These are phyloP conservation scores for Saccharomycopsis sp. DNA, from an alignment of 805 yeast genomes.

Conservation along the genomic window DNA sequence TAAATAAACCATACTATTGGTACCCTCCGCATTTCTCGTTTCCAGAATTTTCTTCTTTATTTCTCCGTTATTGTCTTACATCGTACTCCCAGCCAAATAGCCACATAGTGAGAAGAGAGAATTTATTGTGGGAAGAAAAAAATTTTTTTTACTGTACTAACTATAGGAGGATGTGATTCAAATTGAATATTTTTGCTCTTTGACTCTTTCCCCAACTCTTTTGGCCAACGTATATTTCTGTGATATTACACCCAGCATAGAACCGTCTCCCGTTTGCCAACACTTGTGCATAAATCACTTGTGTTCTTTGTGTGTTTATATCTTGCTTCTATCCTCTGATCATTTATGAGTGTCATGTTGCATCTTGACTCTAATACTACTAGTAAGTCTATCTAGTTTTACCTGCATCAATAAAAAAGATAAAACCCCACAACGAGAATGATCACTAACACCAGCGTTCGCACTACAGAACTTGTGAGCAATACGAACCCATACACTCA, in stretches of 20 bases:
- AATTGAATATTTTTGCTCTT: not conserved
- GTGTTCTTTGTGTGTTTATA: not conserved
- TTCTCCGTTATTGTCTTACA: not conserved
- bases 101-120: not conserved
- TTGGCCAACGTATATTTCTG: not conserved
- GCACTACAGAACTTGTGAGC: not conserved
- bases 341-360: not conserved
- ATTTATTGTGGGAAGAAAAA: not conserved
- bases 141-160: not conserved
- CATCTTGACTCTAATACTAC: not conserved
- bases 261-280: not conserved
- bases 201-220: not conserved
- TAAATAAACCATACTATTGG: not conserved
- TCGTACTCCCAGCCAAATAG: not conserved
- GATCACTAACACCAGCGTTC: not conserved
- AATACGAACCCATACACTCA: not conserved
- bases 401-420: not conserved
- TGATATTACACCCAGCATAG: not conserved
- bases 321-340: not conserved
- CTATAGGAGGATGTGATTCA: not conserved
- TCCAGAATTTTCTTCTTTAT: not conserved
- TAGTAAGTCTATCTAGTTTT: not conserved
- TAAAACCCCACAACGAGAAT: not conserved
- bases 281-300: not conserved
- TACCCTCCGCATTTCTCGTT: not conserved